These are phyloP conservation scores for Ustilago hordei DNA, from an alignment of 1,284 basidiomycete genomes.

Conservation along the genomic window DNA sequence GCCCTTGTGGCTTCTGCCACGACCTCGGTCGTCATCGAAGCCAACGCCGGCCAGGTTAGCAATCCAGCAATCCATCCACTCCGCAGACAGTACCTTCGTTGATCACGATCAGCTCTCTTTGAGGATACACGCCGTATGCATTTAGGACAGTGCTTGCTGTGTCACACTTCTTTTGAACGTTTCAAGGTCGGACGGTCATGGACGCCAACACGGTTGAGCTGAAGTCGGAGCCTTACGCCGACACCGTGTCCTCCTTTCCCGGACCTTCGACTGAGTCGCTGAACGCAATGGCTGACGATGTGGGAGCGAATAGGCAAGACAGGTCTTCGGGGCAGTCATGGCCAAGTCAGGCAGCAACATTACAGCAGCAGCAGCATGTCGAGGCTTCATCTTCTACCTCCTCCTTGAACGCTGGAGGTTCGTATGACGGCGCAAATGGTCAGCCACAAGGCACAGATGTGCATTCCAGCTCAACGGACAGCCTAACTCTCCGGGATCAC, in stretches of 20 bases:
- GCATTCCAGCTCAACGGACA: conserved; percentile 1
- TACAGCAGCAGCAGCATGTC: conserved; percentile 1
- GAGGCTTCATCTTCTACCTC: background rate
- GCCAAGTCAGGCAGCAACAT: conserved; percentile 5
- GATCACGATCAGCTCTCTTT: background rate
- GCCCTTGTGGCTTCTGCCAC: conserved; percentile 10
- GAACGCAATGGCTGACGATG: conserved; percentile 6
- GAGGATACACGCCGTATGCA: background rate
- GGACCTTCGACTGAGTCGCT: background rate
- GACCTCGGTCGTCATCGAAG: conserved; percentile 16
- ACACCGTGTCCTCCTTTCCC: background rate
- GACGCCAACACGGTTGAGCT: background rate
- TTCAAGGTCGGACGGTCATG: background rate
- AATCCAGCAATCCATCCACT: conserved; percentile 10
- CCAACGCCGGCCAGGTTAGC: background rate
- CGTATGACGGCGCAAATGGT: background rate
- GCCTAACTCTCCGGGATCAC: background rate
- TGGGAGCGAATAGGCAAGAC: conserved; percentile 7
- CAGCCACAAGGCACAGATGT: background rate
- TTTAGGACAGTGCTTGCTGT: background rate
- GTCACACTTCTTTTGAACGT: background rate
- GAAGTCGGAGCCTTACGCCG: background rate
- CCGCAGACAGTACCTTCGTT: background rate
- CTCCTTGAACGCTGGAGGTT: background rate
- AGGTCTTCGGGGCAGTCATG: conserved; percentile 10